Percentiles rank a stretch among this genome's conserved stretches.
These are phyloP conservation scores for Penicillium antarcticum DNA, from an alignment of 495 filamentous ascomycete genomes.

Conservation along the genomic window DNA sequence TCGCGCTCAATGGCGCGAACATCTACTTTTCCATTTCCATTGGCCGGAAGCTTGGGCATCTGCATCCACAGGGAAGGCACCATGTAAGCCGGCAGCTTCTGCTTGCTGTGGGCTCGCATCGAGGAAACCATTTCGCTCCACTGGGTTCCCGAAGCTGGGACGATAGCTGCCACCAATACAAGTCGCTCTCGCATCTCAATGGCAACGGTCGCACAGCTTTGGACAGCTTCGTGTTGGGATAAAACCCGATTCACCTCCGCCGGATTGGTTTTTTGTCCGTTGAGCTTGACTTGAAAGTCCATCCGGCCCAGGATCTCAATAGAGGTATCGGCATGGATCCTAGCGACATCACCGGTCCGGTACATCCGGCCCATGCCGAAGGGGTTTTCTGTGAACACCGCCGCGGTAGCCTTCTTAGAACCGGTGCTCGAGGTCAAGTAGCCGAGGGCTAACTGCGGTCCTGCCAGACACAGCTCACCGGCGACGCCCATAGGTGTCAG, in stretches of 20 bases:
- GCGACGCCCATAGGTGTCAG: background rate
- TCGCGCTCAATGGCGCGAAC: conserved; percentile 4
- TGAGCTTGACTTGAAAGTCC: conserved; percentile 44
- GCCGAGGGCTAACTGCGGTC: conserved; percentile 13
- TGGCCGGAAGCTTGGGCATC: conserved; percentile 8
- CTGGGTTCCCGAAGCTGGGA: background rate
- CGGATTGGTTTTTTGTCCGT: conserved; percentile 41
- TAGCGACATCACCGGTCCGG: conserved; percentile 32
- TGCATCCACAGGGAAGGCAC: conserved; percentile 18
- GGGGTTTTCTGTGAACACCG: conserved; percentile 24
- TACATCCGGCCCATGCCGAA: conserved; percentile 22
- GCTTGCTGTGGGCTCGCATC: conserved; percentile 1
- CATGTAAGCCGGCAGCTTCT: conserved; percentile 19
- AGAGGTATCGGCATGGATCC: conserved; percentile 24
- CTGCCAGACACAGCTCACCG: background rate
- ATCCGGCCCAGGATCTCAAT: conserved; percentile 38
- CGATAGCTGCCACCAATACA: conserved; percentile 16
- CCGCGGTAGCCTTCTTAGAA: conserved; percentile 16
- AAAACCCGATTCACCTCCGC: conserved; percentile 24
- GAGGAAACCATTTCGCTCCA: conserved; percentile 6
- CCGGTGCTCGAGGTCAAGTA: conserved; percentile 10
- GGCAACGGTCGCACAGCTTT: conserved; percentile 5
- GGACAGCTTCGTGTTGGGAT: background rate
- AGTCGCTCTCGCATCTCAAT: conserved; percentile 7
- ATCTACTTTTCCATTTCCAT: conserved; percentile 19